phyloP scores from a whole-genome alignment of 139 green algal genomes.

The Medakamo hakoo region DNA sequence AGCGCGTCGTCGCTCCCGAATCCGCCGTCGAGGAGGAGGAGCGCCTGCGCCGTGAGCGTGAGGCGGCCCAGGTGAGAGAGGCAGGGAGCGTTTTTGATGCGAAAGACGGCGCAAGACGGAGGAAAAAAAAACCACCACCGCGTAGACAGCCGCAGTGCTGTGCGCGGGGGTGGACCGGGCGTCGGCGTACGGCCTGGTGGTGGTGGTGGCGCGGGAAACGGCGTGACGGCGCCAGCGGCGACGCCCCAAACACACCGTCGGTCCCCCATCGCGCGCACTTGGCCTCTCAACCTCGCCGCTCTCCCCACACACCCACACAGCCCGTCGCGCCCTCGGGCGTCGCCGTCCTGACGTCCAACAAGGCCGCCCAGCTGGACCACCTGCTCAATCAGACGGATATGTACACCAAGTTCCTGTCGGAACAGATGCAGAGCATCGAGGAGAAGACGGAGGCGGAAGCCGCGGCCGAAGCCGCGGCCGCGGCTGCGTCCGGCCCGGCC shows the following conservation, averaged over 20 bases:
- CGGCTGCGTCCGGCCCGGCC: neutral
- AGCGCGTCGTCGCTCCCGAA: conserved; percentile 27
- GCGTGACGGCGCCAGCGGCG: neutral
- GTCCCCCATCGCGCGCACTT: too few relatives aligned
- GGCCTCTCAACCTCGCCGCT: neutral
- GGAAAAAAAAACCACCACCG: neutral
- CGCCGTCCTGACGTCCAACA: conserved; percentile 22
- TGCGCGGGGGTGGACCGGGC: too few relatives aligned
- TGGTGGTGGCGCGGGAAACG: too few relatives aligned
- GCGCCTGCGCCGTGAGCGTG: conserved; percentile 28
- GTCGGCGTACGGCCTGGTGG: too few relatives aligned
- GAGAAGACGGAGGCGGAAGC: conserved; percentile 4
- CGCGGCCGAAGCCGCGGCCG: neutral
- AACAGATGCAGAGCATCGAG: conserved; percentile 48
- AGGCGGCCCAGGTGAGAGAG: conserved; percentile 21
- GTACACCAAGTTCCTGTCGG: conserved; percentile 72
- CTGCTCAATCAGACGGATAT: conserved; percentile 57
- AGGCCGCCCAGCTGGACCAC: conserved; percentile 47
- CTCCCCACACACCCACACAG: neutral
- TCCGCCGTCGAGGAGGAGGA: conserved; percentile 40
- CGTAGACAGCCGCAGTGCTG: neutral
- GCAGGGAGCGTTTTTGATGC: too few relatives aligned
- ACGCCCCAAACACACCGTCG: too few relatives aligned
- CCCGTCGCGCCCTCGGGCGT: neutral
- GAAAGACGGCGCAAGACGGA: conserved; percentile 4